phyloP scores from a whole-genome alignment of 768 basidiomycete genomes.

The Fistulinella prunicolor region DNA sequence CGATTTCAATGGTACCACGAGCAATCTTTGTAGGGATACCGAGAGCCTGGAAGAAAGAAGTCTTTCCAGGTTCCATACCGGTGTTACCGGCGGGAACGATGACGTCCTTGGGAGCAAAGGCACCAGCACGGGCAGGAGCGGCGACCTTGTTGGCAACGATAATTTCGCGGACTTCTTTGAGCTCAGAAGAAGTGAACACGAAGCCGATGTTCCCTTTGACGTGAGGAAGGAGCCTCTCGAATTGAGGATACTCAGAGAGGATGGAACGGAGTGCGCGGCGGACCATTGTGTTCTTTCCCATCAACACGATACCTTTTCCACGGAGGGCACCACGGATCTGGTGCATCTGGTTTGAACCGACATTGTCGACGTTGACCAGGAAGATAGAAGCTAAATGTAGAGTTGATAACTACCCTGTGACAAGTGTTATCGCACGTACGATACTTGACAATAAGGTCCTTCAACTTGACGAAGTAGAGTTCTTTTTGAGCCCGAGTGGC shows the following conservation, averaged over 20 bases:
- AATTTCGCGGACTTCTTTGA: conserved; percentile 92
- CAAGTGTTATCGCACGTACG: conserved; percentile 50
- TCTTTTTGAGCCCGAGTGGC: conserved; percentile 87
- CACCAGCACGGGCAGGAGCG: conserved; percentile 98
- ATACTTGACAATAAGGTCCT: conserved; percentile 86
- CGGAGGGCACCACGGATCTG: conserved; percentile 95
- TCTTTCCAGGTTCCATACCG: conserved; percentile 99
- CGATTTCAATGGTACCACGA: conserved; percentile 99
- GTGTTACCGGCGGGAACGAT: conserved; percentile 94
- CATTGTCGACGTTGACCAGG: conserved; percentile 99
- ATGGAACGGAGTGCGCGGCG: conserved; percentile 94
- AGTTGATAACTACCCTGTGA: neutral
- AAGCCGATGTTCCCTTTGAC: conserved; percentile 98
- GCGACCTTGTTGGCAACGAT: conserved; percentile 97
- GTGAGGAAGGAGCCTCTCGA: conserved; percentile 94
- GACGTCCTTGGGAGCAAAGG: conserved; percentile 90
- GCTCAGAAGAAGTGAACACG: conserved; percentile 90
- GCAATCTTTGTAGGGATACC: conserved; percentile 99
- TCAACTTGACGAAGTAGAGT: conserved; percentile 89
- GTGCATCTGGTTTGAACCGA: conserved; percentile 99
- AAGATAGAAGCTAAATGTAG: conserved; percentile 85
- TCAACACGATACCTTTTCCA: conserved; percentile 93
- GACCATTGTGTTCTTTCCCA: conserved; percentile 99
- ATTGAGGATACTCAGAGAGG: conserved; percentile 86
- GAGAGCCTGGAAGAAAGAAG: conserved; percentile 99